Evolutionary conservation across 164 flowering plant genomes (phyloP), one percentile per base, ranked within the genome.

Genomic region (Magnolia kwangsiensis): DNA sequence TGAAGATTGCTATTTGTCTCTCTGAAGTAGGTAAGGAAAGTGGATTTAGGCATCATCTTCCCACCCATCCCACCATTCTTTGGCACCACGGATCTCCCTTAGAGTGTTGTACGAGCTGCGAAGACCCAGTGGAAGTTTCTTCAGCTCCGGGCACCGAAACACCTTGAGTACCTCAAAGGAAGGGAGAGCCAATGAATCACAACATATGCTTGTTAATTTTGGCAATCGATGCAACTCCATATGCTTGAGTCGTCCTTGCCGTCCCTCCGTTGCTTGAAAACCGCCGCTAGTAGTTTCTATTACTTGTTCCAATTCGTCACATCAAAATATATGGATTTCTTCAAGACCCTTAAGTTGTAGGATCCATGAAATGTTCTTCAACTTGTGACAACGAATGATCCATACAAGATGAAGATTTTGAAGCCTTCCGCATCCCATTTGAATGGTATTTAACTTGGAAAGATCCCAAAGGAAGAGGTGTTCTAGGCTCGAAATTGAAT

Each of bases 291-390:
- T 37, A 37, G 45, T 37, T 37, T 37, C 3, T 73, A 75, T 74
- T 2, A 73, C 7, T 59, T 73, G 75, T 65, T 77, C 75, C 7
- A 77, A 65, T 21, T 31, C 79, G 16, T 19, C 8, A 65, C 79
- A 77, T 14, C 20, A 14, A 4, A 10, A 11, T 31, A 81, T 1
- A 37, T 7, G 1, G n/a, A 81, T 72, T 4, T 14, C 9, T 21
- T 59, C 27, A 5, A 81, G 75, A 14, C 27, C 58, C 20, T 59
- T 63, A 51, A 51, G 68, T 7, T 45, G 64, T 14, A 20, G 1
- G 70, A 78, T 45, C 77, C 79, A 75, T 24, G 74, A 61, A 8
- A 75, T 29, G 66, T 73, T 64, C 79, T 68, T 61, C 77, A 81
- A 7, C 8, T 20, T 65, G 55, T 55, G 18, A 45, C 83, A 81